These are phyloP conservation scores for Fusarium gaditjirri DNA, from an alignment of 2,329 filamentous ascomycete genomes.

Conservation along the genomic window DNA sequence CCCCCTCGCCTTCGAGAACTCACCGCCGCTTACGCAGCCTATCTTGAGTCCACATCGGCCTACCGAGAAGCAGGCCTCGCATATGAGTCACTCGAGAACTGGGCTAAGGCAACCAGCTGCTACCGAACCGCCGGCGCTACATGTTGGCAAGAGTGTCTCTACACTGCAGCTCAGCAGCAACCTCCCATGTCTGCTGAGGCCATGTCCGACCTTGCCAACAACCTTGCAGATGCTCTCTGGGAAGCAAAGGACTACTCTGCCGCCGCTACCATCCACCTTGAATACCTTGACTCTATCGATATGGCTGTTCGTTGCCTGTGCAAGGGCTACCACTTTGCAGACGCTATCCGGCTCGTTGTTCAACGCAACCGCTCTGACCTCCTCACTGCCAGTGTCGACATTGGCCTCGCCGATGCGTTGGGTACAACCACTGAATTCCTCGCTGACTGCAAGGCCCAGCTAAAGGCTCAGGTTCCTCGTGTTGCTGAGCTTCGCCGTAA, in stretches of 20 bases:
- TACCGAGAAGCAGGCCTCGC: constrained; percentile 90
- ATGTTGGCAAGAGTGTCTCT: constrained; percentile 92
- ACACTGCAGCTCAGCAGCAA: constrained; percentile 74
- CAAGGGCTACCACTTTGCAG: constrained; percentile 86
- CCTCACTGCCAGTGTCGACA: constrained; percentile 76
- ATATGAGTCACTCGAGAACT: constrained; percentile 86
- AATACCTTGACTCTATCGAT: constrained; percentile 80
- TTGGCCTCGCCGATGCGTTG: constrained; percentile 82
- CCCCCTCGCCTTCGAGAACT: constrained; percentile 71
- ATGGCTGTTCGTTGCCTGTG: constrained; percentile 81
- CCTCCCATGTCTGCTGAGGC: constrained; percentile 70
- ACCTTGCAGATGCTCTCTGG: constrained; percentile 79
- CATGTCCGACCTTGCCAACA: constrained; percentile 74
- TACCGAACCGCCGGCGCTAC: constrained; percentile 81
- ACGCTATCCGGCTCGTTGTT: constrained; percentile 83
- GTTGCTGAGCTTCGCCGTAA: constrained; percentile 83
- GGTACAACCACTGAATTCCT: constrained; percentile 88
- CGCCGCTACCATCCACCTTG: constrained; percentile 82
- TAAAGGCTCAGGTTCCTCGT: constrained; percentile 85
- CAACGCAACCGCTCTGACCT: constrained; percentile 70
- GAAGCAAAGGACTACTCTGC: constrained; percentile 87
- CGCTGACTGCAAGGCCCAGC: constrained; percentile 89
- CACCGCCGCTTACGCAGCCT: constrained; percentile 80
- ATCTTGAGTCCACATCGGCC: constrained; percentile 78
- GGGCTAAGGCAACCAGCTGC: constrained; percentile 78